Evolutionary conservation across 1,139 yeast genomes (phyloP).

Genomic region (Protomyces macrosporus): DNA sequence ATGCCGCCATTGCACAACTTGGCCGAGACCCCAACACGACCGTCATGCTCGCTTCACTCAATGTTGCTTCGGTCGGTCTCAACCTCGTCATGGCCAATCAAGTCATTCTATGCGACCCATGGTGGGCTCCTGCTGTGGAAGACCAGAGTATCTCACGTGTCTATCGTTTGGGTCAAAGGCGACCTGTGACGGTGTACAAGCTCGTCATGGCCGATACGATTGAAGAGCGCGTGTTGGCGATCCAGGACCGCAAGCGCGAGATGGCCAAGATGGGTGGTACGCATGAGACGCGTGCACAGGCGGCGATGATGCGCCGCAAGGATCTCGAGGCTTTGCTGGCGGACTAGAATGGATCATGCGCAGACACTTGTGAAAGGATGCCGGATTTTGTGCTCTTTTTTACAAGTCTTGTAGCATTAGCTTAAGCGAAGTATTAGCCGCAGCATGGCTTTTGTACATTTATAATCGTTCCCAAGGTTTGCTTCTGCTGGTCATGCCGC

Average conservation of each 20-base stretch:
- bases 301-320: constrained; percentile 1
- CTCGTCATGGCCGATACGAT: constrained; percentile 47
- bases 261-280: constrained; percentile 18
- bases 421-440: no score
- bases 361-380: neutral
- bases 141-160: constrained; percentile 62
- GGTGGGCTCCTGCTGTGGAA: constrained; percentile 58
- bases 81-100: constrained; percentile 54
- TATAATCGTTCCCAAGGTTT: no score
- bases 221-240: constrained; percentile 40
- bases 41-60: constrained; percentile 53
- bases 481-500: no score
- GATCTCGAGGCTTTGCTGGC: constrained; percentile 17
- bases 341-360: neutral
- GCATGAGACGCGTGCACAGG: constrained; percentile 11
- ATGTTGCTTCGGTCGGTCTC: constrained; percentile 56
- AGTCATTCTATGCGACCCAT: constrained; percentile 54
- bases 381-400: no score
- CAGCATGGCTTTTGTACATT: no score
- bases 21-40: neutral
- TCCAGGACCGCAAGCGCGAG: constrained; percentile 17
- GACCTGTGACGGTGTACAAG: constrained; percentile 52
- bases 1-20: constrained; percentile 18
- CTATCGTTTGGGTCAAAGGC: constrained; percentile 55
- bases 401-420: no score